phyloP scores from a whole-genome alignment of 2,329 filamentous ascomycete species.

The Sarocladium brachiariae region DNA sequence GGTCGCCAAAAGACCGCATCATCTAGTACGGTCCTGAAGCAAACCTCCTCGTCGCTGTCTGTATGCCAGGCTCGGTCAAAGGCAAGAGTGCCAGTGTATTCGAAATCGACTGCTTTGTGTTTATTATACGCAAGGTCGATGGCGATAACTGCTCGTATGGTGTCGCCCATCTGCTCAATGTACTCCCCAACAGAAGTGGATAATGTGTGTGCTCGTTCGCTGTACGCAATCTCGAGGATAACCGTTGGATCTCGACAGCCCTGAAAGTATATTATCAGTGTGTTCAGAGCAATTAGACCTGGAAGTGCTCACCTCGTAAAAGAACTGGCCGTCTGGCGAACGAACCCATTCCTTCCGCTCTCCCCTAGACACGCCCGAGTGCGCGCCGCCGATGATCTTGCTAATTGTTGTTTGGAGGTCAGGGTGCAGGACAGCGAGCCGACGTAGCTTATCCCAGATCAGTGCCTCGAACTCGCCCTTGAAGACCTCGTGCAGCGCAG shows the following conservation, averaged over 20 bases:
- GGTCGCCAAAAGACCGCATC: too few relatives aligned
- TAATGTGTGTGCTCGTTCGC: not conserved
- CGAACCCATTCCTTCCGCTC: not conserved
- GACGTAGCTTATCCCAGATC: not conserved
- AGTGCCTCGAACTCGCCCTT: not conserved
- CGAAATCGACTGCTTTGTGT: not conserved
- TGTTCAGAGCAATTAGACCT: too few relatives aligned
- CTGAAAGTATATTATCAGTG: too few relatives aligned
- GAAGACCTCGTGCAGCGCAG: not conserved
- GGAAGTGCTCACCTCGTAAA: not conserved
- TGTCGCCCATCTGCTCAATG: not conserved
- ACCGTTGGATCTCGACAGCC: not conserved
- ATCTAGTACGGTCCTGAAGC: too few relatives aligned
- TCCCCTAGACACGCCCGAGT: not conserved
- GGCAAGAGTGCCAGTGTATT: not conserved
- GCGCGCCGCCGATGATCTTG: not conserved
- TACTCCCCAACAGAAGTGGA: not conserved
- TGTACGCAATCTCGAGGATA: not conserved
- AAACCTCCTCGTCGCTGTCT: too few relatives aligned
- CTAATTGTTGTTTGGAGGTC: not conserved
- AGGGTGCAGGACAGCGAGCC: not conserved
- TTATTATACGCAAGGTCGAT: not conserved
- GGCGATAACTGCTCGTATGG: not conserved
- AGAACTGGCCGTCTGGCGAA: not conserved
- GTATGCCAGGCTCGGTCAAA: not conserved